These are phyloP conservation scores for Alternaria sp. DNA, from an alignment of 2,329 filamentous ascomycete genomes.

Conservation along the genomic window DNA sequence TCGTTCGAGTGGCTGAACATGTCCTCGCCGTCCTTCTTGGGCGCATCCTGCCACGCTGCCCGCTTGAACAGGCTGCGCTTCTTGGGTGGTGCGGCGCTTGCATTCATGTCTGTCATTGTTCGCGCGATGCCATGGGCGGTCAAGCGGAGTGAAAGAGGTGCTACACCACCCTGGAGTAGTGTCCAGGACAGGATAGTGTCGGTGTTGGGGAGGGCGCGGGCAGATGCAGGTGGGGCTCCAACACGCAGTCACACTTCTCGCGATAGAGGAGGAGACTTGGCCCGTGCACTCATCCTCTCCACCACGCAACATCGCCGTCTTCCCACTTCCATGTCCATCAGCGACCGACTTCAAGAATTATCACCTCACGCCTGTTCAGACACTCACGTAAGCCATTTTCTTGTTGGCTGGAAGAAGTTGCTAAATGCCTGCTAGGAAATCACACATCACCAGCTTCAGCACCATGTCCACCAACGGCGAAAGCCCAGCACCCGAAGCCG, in stretches of 20 bases:
- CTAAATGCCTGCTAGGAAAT: constrained; percentile 5
- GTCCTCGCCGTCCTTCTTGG: constrained; percentile 47
- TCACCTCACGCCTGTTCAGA: neutral
- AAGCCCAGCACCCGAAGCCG: constrained; percentile 60
- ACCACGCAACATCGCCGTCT: constrained; percentile 10
- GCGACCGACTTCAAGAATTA: neutral
- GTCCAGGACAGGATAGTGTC: constrained; percentile 9
- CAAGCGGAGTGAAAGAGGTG: neutral
- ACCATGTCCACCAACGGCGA: constrained; percentile 70
- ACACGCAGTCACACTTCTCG: constrained; percentile 49
- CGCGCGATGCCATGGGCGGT: constrained; percentile 27
- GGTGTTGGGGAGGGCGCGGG: constrained; percentile 3
- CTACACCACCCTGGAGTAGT: neutral
- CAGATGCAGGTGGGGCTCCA: constrained; percentile 13
- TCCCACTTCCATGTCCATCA: neutral
- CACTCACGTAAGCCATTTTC: neutral
- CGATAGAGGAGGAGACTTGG: constrained; percentile 17
- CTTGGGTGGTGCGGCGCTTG: constrained; percentile 40
- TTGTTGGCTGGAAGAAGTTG: neutral
- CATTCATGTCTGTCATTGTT: constrained; percentile 38
- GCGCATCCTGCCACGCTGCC: constrained; percentile 58
- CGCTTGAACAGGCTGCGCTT: constrained; percentile 65
- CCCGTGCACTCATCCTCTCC: constrained; percentile 30
- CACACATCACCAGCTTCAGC: constrained; percentile 2
- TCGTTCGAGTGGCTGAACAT: constrained; percentile 57